Percentiles rank a stretch among this genome's conserved stretches.
These are phyloP conservation scores for Amoebophrya sp. DNA, from an alignment of 169 alveolate genomes.

Conservation along the genomic window DNA sequence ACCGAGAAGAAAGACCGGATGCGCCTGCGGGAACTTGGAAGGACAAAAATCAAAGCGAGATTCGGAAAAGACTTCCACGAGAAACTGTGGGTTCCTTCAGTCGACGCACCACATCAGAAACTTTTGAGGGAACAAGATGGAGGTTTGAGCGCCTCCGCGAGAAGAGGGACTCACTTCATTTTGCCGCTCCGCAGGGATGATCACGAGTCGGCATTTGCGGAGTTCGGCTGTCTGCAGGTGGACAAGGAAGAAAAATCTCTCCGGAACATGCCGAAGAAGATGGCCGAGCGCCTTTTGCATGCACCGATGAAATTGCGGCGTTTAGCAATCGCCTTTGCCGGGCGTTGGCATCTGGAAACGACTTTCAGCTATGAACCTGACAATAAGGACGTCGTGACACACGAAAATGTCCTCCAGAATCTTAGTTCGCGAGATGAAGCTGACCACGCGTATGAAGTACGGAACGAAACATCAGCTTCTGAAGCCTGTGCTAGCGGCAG, in stretches of 20 bases:
- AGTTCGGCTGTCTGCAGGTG: slow-evolving; percentile 1
- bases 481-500: background rate
- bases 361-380: background rate
- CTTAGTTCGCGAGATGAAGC: background rate
- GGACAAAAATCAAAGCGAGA: background rate
- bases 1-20: background rate
- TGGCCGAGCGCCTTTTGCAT: background rate
- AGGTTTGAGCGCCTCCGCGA: background rate
- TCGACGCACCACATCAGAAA: background rate
- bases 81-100: background rate
- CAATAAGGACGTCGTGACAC: background rate
- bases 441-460: too few species aligned
- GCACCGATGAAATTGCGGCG: background rate
- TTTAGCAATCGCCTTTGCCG: background rate
- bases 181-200: background rate
- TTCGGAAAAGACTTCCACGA: background rate
- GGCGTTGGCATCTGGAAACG: background rate
- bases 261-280: background rate
- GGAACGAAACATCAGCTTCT: background rate
- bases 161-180: background rate
- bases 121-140: background rate
- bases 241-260: background rate
- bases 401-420: background rate
- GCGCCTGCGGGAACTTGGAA: background rate
- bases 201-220: background rate